Conservation (phyloP, 2,329 filamentous ascomycete genomes). For the Alternaria conjuncta region DNA sequence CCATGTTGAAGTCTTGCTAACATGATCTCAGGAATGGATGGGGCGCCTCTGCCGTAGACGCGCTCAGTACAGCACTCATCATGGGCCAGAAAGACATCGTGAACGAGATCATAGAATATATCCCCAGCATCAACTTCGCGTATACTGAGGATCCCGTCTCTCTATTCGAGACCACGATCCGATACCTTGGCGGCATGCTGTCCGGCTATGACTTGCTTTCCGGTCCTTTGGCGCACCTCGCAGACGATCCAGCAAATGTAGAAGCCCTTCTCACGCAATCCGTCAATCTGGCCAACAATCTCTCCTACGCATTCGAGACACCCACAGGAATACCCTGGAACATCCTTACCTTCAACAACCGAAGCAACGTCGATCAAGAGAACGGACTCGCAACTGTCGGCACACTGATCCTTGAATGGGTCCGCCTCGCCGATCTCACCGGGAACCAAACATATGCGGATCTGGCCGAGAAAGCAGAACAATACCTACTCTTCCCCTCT, state of each 20-base stretch:
- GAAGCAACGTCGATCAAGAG: slow-evolving; percentile 55
- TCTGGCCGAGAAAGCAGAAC: slow-evolving; percentile 71
- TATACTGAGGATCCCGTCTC: slow-evolving; percentile 66
- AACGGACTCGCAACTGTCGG: slow-evolving; percentile 81
- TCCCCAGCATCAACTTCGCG: slow-evolving; percentile 74
- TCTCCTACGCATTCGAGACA: slow-evolving; percentile 81
- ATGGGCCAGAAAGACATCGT: slow-evolving; percentile 75
- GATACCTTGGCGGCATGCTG: slow-evolving; percentile 81
- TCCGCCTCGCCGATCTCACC: slow-evolving; percentile 76
- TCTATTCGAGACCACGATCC: slow-evolving; percentile 89
- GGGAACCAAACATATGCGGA: slow-evolving; percentile 70
- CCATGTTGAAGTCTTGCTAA: not conserved
- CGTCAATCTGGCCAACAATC: slow-evolving; percentile 69
- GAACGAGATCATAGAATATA: slow-evolving; percentile 71
- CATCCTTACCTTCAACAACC: slow-evolving; percentile 65
- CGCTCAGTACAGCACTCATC: slow-evolving; percentile 77
- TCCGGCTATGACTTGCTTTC: slow-evolving; percentile 77
- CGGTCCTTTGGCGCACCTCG: slow-evolving; percentile 65
- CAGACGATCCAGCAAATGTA: slow-evolving; percentile 57
- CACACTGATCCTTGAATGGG: slow-evolving; percentile 84
- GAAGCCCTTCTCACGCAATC: slow-evolving; percentile 71
- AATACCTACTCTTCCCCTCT: slow-evolving; percentile 71
- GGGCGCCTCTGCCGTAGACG: slow-evolving; percentile 84
- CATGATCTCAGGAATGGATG: slow-evolving; percentile 70
- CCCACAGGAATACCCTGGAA: slow-evolving; percentile 77